Evolutionary conservation across 345 rosid species (phyloP).

Genomic region (Hirschfeldia incana): DNA sequence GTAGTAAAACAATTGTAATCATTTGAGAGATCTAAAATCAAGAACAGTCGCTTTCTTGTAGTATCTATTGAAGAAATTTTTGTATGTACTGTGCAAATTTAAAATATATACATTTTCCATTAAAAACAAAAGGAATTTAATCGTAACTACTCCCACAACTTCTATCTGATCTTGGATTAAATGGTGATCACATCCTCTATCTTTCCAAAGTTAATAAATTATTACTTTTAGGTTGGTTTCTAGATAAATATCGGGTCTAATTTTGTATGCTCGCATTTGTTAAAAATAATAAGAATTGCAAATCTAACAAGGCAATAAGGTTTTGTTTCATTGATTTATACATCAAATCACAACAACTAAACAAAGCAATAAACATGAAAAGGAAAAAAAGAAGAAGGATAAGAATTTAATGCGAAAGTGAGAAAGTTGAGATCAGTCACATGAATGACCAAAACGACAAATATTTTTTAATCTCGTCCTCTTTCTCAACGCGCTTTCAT

Average conservation of each 20-base stretch:
- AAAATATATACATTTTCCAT: not conserved
- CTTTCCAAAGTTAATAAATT: not conserved
- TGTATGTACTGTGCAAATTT: not conserved
- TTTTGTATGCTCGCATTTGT: not conserved
- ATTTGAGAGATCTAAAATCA: conserved; percentile 23
- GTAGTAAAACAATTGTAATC: conserved; percentile 31
- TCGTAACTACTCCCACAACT: conserved; percentile 33
- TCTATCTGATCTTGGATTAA: not conserved
- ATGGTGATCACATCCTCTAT: not conserved
- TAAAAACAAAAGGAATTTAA: conserved; percentile 23
- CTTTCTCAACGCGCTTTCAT: conserved; percentile 35
- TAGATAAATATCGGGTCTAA: not conserved
- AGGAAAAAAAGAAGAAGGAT: conserved; percentile 9
- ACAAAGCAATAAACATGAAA: conserved; percentile 3
- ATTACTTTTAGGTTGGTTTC: not conserved
- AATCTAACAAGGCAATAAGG: not conserved
- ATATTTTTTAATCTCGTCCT: not conserved
- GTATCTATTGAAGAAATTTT: not conserved
- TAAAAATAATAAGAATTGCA: not conserved
- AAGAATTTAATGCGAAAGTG: conserved; percentile 42
- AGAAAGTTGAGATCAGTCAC: conserved; percentile 47
- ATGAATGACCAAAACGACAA: conserved; percentile 35
- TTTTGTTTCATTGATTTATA: not conserved
- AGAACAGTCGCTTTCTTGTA: conserved; percentile 23
- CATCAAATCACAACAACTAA: not conserved